phyloP scores from a whole-genome alignment of 768 basidiomycete genomes.

The Trametes cinnabarina region DNA sequence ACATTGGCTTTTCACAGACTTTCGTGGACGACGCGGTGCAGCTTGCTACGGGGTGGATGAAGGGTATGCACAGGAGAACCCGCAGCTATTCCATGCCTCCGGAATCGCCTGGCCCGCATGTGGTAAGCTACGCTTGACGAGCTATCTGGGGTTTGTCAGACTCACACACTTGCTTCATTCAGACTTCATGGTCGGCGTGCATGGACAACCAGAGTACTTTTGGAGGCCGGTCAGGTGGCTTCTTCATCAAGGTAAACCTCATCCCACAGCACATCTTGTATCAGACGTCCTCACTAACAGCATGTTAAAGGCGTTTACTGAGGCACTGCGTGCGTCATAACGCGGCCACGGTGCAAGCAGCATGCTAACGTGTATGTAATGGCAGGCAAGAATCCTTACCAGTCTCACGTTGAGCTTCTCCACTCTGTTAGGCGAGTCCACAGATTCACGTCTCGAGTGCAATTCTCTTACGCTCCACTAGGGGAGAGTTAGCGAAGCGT shows the following conservation, averaged over 20 bases:
- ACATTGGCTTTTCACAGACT: neutral
- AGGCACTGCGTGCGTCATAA: constrained; percentile 15
- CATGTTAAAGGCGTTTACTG: constrained; percentile 17
- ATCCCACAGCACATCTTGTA: neutral
- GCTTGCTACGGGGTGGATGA: neutral
- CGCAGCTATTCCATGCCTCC: constrained; percentile 4
- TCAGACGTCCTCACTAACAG: neutral
- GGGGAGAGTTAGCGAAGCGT: constrained; percentile 16
- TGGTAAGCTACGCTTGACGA: neutral
- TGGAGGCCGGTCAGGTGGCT: constrained; percentile 15
- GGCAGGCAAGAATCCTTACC: constrained; percentile 11
- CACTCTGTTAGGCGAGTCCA: constrained; percentile 11
- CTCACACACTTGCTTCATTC: neutral
- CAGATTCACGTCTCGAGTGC: neutral
- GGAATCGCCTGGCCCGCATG: constrained; percentile 1
- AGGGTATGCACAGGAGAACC: neutral
- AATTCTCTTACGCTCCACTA: too few relatives aligned
- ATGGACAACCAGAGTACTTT: constrained; percentile 21
- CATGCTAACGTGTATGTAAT: neutral
- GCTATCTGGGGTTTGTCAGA: neutral
- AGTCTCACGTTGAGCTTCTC: constrained; percentile 13
- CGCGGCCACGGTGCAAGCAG: too few relatives aligned
- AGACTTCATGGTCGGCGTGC: constrained; percentile 28
- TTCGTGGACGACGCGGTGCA: neutral
- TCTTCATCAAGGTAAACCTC: constrained; percentile 21